Conservation (phyloP, 2,329 filamentous ascomycete species). For the Penicillium sp. region DNA sequence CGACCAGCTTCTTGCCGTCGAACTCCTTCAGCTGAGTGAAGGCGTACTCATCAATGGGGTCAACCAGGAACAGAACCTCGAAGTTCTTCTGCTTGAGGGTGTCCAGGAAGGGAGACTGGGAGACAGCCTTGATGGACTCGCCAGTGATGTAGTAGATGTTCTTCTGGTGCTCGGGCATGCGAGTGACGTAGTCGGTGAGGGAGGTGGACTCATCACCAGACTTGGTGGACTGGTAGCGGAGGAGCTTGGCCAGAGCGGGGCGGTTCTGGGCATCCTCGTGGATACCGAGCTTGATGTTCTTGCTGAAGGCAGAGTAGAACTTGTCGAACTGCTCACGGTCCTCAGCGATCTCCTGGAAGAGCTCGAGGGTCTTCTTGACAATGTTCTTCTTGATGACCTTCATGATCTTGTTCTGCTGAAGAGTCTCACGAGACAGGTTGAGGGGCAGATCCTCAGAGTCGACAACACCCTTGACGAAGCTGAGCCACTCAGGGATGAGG, state of each 20-base stretch:
- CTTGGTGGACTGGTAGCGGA: conserved; percentile 99
- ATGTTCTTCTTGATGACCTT: conserved; percentile 99
- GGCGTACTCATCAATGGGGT: conserved; percentile 99
- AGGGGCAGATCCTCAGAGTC: conserved; percentile 99
- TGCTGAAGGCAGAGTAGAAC: conserved; percentile 99
- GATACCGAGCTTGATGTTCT: conserved; percentile 99
- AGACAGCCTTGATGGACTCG: conserved; percentile 97
- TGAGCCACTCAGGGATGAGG: conserved; percentile 98
- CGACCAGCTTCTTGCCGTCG: conserved; percentile 99
- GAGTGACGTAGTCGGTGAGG: conserved; percentile 94
- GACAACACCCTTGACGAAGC: conserved; percentile 99
- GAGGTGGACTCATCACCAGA: conserved; percentile 95
- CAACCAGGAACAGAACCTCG: conserved; percentile 98
- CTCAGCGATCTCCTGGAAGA: conserved; percentile 98
- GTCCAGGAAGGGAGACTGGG: conserved; percentile 98
- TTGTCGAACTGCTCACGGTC: conserved; percentile 99
- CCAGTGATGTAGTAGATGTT: conserved; percentile 99
- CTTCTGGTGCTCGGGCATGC: conserved; percentile 99
- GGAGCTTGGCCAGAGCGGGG: conserved; percentile 87
- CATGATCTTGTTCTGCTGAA: conserved; percentile 99
- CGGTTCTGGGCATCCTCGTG: conserved; percentile 99
- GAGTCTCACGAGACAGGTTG: conserved; percentile 99
- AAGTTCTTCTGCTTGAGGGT: conserved; percentile 99
- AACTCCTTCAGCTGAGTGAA: conserved; percentile 99
- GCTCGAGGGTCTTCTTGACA: conserved; percentile 99